A percentile compares a stretch with the other conserved stretches of the same genome.
Conservation (phyloP, 257 asterid genomes). For the Coffea eugenioides region DNA sequence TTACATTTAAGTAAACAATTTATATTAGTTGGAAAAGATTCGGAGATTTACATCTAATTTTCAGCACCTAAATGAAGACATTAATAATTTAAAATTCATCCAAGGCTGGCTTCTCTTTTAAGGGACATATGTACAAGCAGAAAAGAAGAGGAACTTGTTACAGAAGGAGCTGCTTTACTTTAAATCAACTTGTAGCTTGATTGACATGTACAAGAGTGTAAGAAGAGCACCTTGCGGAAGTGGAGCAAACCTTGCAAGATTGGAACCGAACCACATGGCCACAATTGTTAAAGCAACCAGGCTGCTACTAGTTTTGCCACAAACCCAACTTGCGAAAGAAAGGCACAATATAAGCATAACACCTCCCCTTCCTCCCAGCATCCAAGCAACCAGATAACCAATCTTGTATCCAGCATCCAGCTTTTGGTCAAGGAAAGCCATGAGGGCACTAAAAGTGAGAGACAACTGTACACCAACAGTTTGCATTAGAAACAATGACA, state of each 20-base stretch:
- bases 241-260: slow-evolving; percentile 63
- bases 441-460: slow-evolving; percentile 60
- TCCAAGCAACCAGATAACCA: slow-evolving; percentile 68
- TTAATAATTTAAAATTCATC: background rate
- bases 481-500: slow-evolving; percentile 70
- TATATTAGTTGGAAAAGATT: too few species aligned
- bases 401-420: slow-evolving; percentile 76
- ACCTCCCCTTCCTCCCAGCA: slow-evolving; percentile 70
- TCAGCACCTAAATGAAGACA: background rate
- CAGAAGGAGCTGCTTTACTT: slow-evolving; percentile 33
- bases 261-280: slow-evolving; percentile 83
- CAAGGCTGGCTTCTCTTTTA: background rate
- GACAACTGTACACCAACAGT: slow-evolving; percentile 60
- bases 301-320: slow-evolving; percentile 81
- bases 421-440: slow-evolving; percentile 66
- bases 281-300: slow-evolving; percentile 58
- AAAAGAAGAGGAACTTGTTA: background rate
- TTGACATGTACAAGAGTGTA: slow-evolving; percentile 78
- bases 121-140: slow-evolving; percentile 28
- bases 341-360: slow-evolving; percentile 64
- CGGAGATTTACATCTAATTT: background rate
- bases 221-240: slow-evolving; percentile 90
- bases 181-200: slow-evolving; percentile 67
- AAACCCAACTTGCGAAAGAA: slow-evolving; percentile 73
- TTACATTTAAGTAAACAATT: background rate